Evolutionary conservation across 495 filamentous ascomycete species (phyloP).

Genomic region (Penicillium turbatum): DNA sequence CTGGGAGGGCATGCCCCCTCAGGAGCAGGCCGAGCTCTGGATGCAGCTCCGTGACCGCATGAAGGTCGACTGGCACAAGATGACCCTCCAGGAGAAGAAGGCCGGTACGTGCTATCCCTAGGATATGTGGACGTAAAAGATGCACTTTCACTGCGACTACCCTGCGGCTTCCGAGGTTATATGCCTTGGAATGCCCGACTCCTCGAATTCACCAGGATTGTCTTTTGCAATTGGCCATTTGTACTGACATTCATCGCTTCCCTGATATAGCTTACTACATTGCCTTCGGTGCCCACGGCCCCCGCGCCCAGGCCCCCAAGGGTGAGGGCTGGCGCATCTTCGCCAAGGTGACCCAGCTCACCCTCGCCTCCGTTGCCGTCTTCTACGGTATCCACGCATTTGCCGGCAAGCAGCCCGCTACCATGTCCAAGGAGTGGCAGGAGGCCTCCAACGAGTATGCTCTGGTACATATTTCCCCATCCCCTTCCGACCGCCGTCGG

Average conservation of each 20-base stretch:
- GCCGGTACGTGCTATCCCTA: slow-evolving; percentile 69
- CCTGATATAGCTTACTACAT: slow-evolving; percentile 85
- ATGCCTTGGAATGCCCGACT: not conserved
- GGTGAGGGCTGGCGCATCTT: slow-evolving; percentile 75
- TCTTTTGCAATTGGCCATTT: slow-evolving; percentile 6
- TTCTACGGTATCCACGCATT: slow-evolving; percentile 61
- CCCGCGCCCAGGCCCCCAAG: slow-evolving; percentile 72
- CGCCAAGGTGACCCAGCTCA: slow-evolving; percentile 61
- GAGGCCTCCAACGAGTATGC: slow-evolving; percentile 88
- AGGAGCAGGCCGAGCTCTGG: slow-evolving; percentile 99
- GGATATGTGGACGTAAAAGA: not conserved
- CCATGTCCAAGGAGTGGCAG: slow-evolving; percentile 94
- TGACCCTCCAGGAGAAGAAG: slow-evolving; percentile 97
- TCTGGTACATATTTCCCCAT: slow-evolving; percentile 54
- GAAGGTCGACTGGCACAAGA: slow-evolving; percentile 93
- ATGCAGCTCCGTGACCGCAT: slow-evolving; percentile 96
- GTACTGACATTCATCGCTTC: slow-evolving; percentile 21
- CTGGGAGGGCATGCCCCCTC: slow-evolving; percentile 94
- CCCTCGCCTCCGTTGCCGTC: slow-evolving; percentile 55
- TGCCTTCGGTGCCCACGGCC: slow-evolving; percentile 93
- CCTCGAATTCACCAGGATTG: slow-evolving; percentile 1
- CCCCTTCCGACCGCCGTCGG: not conserved
- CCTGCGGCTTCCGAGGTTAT: slow-evolving; percentile 23
- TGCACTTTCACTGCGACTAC: slow-evolving; percentile 3
- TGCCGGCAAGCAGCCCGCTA: slow-evolving; percentile 67